phyloP scores from a whole-genome alignment of 805 yeast species.

The Starmerella riodocensis region DNA sequence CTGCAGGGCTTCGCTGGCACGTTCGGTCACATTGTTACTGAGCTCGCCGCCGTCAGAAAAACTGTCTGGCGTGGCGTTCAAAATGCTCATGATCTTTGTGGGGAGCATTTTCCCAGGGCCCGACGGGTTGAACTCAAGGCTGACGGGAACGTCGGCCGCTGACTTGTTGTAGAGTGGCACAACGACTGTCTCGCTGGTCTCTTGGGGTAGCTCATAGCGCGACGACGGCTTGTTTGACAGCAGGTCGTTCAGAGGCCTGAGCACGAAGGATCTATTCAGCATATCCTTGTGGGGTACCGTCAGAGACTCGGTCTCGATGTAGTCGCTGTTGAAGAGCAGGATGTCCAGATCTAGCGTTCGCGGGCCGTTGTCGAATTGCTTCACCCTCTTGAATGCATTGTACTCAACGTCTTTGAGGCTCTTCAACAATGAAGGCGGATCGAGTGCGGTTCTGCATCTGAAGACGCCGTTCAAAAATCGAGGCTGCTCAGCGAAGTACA shows the following conservation, averaged over 20 bases:
- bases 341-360: constrained; percentile 84
- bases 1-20: constrained; percentile 28
- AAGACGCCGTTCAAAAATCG: constrained; percentile 77
- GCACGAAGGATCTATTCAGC: constrained; percentile 81
- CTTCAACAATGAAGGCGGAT: constrained; percentile 52
- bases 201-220: background rate
- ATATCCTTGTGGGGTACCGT: constrained; percentile 76
- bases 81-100: constrained; percentile 75
- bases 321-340: constrained; percentile 47
- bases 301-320: constrained; percentile 45
- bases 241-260: constrained; percentile 77
- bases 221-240: constrained; percentile 31
- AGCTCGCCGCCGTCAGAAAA: constrained; percentile 77
- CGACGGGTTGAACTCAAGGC: constrained; percentile 1
- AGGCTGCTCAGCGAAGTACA: constrained; percentile 73
- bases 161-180: constrained; percentile 5
- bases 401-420: constrained; percentile 69
- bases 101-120: constrained; percentile 13
- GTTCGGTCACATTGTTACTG: constrained; percentile 26
- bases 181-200: constrained; percentile 5
- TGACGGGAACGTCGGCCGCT: background rate
- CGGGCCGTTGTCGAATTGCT: constrained; percentile 81
- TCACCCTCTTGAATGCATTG: constrained; percentile 52
- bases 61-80: constrained; percentile 88
- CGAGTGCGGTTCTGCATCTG: constrained; percentile 44